Evolutionary conservation across 768 basidiomycete genomes (phyloP).

Genomic region (Suillus tomentosus): DNA sequence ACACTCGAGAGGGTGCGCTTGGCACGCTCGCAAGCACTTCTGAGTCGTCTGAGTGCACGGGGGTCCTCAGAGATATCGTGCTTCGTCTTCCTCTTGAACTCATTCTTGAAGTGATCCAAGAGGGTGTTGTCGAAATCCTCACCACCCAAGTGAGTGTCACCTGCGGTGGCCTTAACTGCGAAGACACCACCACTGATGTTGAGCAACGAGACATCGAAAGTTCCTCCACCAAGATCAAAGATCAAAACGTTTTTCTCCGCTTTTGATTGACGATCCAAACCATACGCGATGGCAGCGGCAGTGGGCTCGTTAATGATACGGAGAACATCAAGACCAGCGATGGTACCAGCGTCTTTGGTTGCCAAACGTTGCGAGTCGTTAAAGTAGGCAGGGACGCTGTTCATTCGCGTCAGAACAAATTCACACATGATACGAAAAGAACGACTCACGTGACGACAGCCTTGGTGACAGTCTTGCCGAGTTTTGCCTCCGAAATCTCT

Average conservation of each 20-base stretch:
- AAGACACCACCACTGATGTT: conserved; percentile 99
- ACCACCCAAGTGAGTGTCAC: conserved; percentile 99
- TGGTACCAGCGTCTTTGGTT: conserved; percentile 98
- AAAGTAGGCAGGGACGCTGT: conserved; percentile 96
- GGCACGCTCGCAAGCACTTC: conserved; percentile 98
- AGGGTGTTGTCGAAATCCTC: conserved; percentile 99
- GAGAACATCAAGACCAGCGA: conserved; percentile 97
- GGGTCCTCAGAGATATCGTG: conserved; percentile 96
- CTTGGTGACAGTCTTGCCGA: conserved; percentile 97
- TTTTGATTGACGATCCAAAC: conserved; percentile 94
- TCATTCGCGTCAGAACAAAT: conserved; percentile 11
- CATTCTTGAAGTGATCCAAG: conserved; percentile 98
- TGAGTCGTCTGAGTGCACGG: conserved; percentile 93
- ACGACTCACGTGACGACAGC: conserved; percentile 91
- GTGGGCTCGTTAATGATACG: conserved; percentile 99
- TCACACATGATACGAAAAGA: conserved; percentile 10
- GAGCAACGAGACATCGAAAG: conserved; percentile 98
- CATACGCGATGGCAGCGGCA: conserved; percentile 98
- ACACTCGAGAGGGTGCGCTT: conserved; percentile 99
- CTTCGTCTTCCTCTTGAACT: conserved; percentile 98
- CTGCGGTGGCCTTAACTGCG: conserved; percentile 98
- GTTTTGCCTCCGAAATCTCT: conserved; percentile 99
- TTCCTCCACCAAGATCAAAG: conserved; percentile 99
- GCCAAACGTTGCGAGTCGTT: conserved; percentile 99
- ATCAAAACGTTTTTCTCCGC: conserved; percentile 98